Percentiles rank a stretch among this genome's conserved stretches.
Conservation (phyloP, 1,139 yeast species). For the Pichia norvegensis region DNA sequence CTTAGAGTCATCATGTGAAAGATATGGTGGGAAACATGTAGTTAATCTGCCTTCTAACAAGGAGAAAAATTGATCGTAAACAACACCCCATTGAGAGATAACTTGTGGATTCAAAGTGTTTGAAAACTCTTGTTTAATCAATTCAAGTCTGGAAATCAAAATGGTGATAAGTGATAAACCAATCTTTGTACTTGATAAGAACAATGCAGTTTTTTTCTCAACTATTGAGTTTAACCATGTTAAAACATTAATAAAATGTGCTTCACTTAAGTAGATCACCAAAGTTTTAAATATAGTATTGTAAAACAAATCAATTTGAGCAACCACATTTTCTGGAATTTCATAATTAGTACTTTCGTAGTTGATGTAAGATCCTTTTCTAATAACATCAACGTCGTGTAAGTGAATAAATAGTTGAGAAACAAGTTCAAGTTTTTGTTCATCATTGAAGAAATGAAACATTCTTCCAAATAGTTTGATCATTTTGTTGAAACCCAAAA, state of each 20-base stretch:
- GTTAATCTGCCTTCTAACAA: slow-evolving; percentile 72
- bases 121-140: slow-evolving; percentile 77
- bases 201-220: slow-evolving; percentile 60
- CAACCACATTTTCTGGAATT: slow-evolving; percentile 49
- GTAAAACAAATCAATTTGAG: slow-evolving; percentile 73
- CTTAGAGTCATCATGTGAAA: slow-evolving; percentile 27
- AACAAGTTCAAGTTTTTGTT: slow-evolving; percentile 70
- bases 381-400: slow-evolving; percentile 71
- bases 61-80: slow-evolving; percentile 77
- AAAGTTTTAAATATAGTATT: slow-evolving; percentile 78
- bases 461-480: slow-evolving; percentile 83
- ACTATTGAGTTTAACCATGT: slow-evolving; percentile 71
- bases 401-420: slow-evolving; percentile 78
- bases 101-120: slow-evolving; percentile 37
- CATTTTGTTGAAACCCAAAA: slow-evolving; percentile 80
- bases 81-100: slow-evolving; percentile 61
- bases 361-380: slow-evolving; percentile 69
- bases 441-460: slow-evolving; percentile 72
- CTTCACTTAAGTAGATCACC: slow-evolving; percentile 78
- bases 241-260: slow-evolving; percentile 73
- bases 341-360: slow-evolving; percentile 35
- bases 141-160: slow-evolving; percentile 83
- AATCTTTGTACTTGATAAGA: slow-evolving; percentile 72
- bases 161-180: slow-evolving; percentile 87
- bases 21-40: slow-evolving; percentile 73